Evolutionary conservation across 129 eudicot genomes (phyloP), one percentile per base, ranked within the genome.

Genomic region (Escallonia herrerae): DNA sequence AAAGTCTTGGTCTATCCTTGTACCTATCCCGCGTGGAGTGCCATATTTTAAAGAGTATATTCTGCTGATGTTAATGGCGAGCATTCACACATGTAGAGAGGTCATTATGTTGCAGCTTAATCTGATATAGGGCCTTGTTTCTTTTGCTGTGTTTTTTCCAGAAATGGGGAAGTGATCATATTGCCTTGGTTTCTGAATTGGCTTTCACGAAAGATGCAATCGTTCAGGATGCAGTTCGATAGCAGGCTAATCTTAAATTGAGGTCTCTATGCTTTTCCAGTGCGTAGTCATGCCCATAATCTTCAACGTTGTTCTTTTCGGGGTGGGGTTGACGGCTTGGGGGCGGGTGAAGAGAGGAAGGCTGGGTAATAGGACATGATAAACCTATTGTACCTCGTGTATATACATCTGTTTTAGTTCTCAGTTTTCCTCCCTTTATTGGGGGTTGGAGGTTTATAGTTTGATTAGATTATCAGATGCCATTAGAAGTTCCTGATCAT

Each of bases 101-200:
- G n/a, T n/a, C n/a, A n/a, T 5, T 45, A 8, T 45, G 9, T 45
- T 45, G 49, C 49, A 45, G 49, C 9, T 5, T 45, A 45, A 5
- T 45, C 9, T 5, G 49, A 45, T 45, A 45, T 0, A 45, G 2
- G 49, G 49, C 9, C 9, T 45, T 3, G 39, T 57, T 69, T 40
- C 12, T 39, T n/a, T 55, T 46, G 12, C 58, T 39, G 40, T 15
- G 8, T 14, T 3, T 33, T 70, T 65, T 74, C 41, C 95, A 91
- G 97, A 91, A 84, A 91, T 91, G 97, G 97, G 97, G 97, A 72
- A 91, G 96, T 66, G 97, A 85, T 71, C 96, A 91, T 82, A 68
- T 91, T 68, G 97, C 97, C 7, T 59, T 91, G 86, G 97, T 86
- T 72, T 76, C 95, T 15, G 96, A 91, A 74, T 68, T 91, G 80